Evolutionary conservation across 2,329 filamentous ascomycete genomes (phyloP).

Genomic region (Exophiala sideris): DNA sequence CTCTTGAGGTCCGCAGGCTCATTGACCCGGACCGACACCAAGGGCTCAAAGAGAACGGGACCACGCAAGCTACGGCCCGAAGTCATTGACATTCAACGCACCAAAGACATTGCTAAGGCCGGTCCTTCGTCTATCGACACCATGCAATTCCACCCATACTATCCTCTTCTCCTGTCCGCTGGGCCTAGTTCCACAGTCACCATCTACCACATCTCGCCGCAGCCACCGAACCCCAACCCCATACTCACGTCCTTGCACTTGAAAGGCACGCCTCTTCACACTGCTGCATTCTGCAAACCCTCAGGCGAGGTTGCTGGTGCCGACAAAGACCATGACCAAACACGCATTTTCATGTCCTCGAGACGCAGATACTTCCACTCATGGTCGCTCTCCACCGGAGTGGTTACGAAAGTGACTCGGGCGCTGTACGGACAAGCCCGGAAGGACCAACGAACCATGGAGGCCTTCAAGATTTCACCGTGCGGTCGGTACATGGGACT

Average conservation of each 20-base stretch:
- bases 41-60: slow-evolving; percentile 50
- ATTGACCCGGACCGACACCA: slow-evolving; percentile 54
- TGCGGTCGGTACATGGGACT: slow-evolving; percentile 84
- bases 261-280: slow-evolving; percentile 76
- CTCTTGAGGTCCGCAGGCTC: slow-evolving; percentile 72
- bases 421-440: slow-evolving; percentile 56
- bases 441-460: slow-evolving; percentile 83
- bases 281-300: slow-evolving; percentile 73
- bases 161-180: slow-evolving; percentile 77
- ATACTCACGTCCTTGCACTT: slow-evolving; percentile 87
- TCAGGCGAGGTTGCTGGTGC: slow-evolving; percentile 51
- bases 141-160: slow-evolving; percentile 82
- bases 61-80: slow-evolving; percentile 73
- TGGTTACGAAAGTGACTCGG: slow-evolving; percentile 75
- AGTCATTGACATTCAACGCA: slow-evolving; percentile 82
- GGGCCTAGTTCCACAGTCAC: slow-evolving; percentile 81
- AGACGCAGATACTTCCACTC: slow-evolving; percentile 88
- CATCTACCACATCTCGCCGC: slow-evolving; percentile 81
- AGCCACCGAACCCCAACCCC: slow-evolving; percentile 76
- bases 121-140: slow-evolving; percentile 68
- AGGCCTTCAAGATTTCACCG: slow-evolving; percentile 81
- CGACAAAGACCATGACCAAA: slow-evolving; percentile 13
- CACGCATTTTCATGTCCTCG: slow-evolving; percentile 74
- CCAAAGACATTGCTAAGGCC: slow-evolving; percentile 73
- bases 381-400: slow-evolving; percentile 82